Evolutionary conservation across 805 yeast species (phyloP).

Genomic region (Myxozyma lipomycoides): DNA sequence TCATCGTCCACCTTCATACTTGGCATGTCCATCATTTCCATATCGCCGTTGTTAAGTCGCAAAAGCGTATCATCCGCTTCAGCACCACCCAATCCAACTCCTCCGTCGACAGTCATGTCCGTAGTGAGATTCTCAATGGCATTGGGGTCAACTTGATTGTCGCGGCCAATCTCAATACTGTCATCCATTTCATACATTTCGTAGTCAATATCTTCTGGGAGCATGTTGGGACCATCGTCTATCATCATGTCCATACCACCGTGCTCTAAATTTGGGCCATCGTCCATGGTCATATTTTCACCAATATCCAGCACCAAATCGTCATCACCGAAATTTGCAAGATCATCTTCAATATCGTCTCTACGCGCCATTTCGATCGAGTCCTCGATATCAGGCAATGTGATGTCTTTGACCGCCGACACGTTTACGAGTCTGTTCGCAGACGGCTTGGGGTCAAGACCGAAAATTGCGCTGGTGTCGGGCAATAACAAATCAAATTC

Average conservation of each 20-base stretch:
- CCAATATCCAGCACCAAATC: slow-evolving; percentile 56
- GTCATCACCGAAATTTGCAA: slow-evolving; percentile 38
- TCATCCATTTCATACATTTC: slow-evolving; percentile 40
- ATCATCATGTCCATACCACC: background rate
- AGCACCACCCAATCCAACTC: background rate
- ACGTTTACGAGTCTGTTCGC: slow-evolving; percentile 10
- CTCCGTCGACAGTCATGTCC: slow-evolving; percentile 7
- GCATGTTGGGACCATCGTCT: background rate
- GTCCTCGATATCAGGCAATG: slow-evolving; percentile 43
- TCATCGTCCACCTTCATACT: slow-evolving; percentile 11
- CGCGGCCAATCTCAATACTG: slow-evolving; percentile 42
- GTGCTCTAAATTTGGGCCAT: background rate
- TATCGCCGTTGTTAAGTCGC: background rate
- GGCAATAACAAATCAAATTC: slow-evolving; percentile 54
- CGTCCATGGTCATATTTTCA: slow-evolving; percentile 13
- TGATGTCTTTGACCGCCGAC: slow-evolving; percentile 25
- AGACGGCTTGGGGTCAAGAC: slow-evolving; percentile 26
- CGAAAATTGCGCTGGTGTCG: slow-evolving; percentile 33
- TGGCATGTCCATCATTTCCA: slow-evolving; percentile 21
- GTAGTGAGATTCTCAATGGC: slow-evolving; percentile 17
- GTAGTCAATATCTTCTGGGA: background rate
- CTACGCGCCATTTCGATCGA: slow-evolving; percentile 69
- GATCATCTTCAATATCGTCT: slow-evolving; percentile 34
- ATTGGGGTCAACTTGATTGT: slow-evolving; percentile 26
- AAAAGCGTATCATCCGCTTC: slow-evolving; percentile 3